Percentiles rank a stretch among this genome's conserved stretches.
phyloP scores from a whole-genome alignment of 2,329 filamentous ascomycete species.

The Aspergillus flavus region DNA sequence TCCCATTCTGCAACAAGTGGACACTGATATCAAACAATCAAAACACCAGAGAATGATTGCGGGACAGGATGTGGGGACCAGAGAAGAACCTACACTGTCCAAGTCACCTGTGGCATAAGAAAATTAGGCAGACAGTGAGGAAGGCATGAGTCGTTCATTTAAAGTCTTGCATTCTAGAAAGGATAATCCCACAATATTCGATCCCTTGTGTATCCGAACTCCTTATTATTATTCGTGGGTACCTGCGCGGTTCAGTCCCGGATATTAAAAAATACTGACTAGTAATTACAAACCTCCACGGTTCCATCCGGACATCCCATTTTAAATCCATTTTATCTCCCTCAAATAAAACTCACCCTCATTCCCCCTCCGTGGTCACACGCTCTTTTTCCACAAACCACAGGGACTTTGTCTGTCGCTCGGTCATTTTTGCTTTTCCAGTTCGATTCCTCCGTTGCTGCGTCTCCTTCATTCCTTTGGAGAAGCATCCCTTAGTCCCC shows the following conservation, averaged over 20 bases:
- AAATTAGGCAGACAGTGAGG: not conserved
- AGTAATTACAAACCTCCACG: not conserved
- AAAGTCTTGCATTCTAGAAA: too few relatives aligned
- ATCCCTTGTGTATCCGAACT: too few relatives aligned
- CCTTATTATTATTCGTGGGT: not conserved
- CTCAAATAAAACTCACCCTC: not conserved
- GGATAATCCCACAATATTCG: too few relatives aligned
- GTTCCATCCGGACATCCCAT: not conserved
- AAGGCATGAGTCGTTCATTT: too few relatives aligned
- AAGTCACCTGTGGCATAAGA: not conserved
- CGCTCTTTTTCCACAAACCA: slow-evolving; percentile 9
- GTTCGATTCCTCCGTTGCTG: not conserved
- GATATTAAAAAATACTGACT: not conserved
- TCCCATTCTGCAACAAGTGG: not conserved
- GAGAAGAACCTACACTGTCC: not conserved
- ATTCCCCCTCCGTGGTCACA: slow-evolving; percentile 10
- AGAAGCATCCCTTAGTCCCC: slow-evolving; percentile 14
- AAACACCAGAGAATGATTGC: not conserved
- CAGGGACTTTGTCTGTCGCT: slow-evolving; percentile 1
- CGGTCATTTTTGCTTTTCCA: slow-evolving; percentile 1
- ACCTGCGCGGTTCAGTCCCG: not conserved
- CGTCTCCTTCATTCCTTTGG: slow-evolving; percentile 23
- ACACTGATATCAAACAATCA: not conserved
- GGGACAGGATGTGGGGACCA: not conserved
- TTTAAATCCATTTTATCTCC: not conserved